Percentiles rank a stretch among this genome's conserved stretches.
Evolutionary conservation across 1,284 basidiomycete species (phyloP).

Genomic region (Microbotryum violaceum): DNA sequence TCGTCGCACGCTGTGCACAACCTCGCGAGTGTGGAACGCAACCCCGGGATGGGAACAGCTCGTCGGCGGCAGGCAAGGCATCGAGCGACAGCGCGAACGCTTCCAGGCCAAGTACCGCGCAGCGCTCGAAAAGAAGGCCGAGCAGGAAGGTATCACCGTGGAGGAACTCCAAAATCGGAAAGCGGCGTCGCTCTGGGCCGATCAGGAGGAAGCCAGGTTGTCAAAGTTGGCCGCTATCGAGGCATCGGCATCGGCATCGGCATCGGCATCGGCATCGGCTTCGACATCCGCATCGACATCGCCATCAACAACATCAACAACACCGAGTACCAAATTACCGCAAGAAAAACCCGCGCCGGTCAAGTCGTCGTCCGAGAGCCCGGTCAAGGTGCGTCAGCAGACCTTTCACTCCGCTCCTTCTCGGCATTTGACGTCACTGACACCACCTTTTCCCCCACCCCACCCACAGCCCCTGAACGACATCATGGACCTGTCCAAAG

Average conservation of each 20-base stretch:
- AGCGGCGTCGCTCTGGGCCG: slow-evolving; percentile 11
- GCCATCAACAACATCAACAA: not conserved
- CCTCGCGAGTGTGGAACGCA: slow-evolving; percentile 2
- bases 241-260: too few relatives aligned
- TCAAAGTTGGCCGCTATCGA: not conserved
- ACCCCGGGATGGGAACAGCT: slow-evolving; percentile 29
- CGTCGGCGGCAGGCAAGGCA: slow-evolving; percentile 24
- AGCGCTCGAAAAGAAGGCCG: slow-evolving; percentile 28
- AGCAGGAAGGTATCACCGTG: slow-evolving; percentile 24
- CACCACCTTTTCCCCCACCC: not conserved
- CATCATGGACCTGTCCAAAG: slow-evolving; percentile 66
- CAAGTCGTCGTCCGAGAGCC: slow-evolving; percentile 1
- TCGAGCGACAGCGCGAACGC: slow-evolving; percentile 13
- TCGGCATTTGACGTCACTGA: too few relatives aligned
- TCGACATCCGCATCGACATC: too few relatives aligned
- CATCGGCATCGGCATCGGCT: too few relatives aligned
- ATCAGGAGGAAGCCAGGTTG: not conserved
- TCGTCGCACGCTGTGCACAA: not conserved
- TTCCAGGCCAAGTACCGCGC: slow-evolving; percentile 32
- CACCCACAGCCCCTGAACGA: slow-evolving; percentile 60
- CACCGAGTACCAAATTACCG: too few relatives aligned
- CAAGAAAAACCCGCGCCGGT: too few relatives aligned
- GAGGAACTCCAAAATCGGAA: slow-evolving; percentile 27
- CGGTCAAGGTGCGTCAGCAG: slow-evolving; percentile 22
- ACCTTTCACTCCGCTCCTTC: not conserved